Percentiles rank a stretch among this genome's conserved stretches.
These are phyloP conservation scores for Copromyces sp. DNA, from an alignment of 495 filamentous ascomycete genomes.

Conservation along the genomic window DNA sequence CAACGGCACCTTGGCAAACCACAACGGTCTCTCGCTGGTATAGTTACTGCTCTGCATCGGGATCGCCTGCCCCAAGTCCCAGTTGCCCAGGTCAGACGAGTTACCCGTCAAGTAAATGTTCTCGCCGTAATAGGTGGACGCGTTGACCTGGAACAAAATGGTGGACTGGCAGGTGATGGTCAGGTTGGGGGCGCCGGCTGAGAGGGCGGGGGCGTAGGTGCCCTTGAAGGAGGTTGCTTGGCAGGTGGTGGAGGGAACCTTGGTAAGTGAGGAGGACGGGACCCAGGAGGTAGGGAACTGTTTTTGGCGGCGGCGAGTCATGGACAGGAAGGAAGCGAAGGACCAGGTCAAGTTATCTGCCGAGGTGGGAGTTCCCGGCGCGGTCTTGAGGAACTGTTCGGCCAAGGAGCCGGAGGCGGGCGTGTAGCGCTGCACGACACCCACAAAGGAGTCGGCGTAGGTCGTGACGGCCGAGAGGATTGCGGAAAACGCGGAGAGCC, in stretches of 20 bases:
- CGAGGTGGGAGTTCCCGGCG: constrained; percentile 38
- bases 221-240: constrained; percentile 38
- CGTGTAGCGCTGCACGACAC: constrained; percentile 40
- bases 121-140: constrained; percentile 44
- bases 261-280: neutral
- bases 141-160: constrained; percentile 29
- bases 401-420: constrained; percentile 43
- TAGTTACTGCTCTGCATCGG: constrained; percentile 45
- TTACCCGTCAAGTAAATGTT: constrained; percentile 48
- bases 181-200: constrained; percentile 36
- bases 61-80: constrained; percentile 40
- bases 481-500: constrained; percentile 24
- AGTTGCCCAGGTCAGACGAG: constrained; percentile 43
- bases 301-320: constrained; percentile 32
- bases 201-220: constrained; percentile 45
- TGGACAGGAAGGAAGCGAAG: constrained; percentile 49
- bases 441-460: constrained; percentile 53
- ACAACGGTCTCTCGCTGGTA: constrained; percentile 28
- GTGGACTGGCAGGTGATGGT: constrained; percentile 43
- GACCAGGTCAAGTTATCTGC: constrained; percentile 58
- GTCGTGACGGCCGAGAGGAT: constrained; percentile 38
- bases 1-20: constrained; percentile 19
- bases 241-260: constrained; percentile 22
- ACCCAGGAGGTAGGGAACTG: constrained; percentile 42
- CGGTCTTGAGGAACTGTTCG: constrained; percentile 48